Evolutionary conservation across 345 rosid species (phyloP), one percentile per base, ranked within the genome.

Genomic region (Arabis hirsuta): DNA sequence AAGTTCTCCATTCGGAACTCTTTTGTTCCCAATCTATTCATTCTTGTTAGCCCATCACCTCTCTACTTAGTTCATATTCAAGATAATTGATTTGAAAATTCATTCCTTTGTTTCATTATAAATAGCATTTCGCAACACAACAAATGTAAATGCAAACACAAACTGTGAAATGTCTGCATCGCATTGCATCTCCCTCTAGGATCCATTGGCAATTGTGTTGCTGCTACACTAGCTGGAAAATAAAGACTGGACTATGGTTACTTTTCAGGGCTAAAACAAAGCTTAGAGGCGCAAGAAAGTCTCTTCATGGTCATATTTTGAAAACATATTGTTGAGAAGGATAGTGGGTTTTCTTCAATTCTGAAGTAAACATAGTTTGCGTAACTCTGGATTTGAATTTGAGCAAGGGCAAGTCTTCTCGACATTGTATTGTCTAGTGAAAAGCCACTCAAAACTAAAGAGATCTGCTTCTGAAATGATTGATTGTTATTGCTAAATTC

Each of bases 401-500:
- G 24, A 22, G 24, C 2, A 22, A 22, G 6, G 6, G 44, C 43
- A 24, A 13, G 24, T 43, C 19, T 24, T 31, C 6, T 29, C 5
- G 32, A 43, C 42, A 53, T 61, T 12, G 12, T 31, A 53, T 10
- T 7, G 39, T 22, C 26, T 7, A 12, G 24, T 43, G 54, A 9
- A 22, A 52, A 20, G 20, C 12, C 52, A 27, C 14, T 6, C 2
- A 20, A 32, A 32, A 54, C n/a, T 4, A 11, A 22, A 46, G 46
- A 45, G 64, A 43, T 34, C 4, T 45, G 47, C 41, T 22, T 36
- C 12, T 24, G 27, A 55, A 22, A 48, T 47, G 9, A 65, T 48
- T 57, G 46, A 66, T 57, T 39, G 72, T 12, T 51, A 42, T 43
- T 67, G 73, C 68, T 67, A 12, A 12, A 59, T 51, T 42, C 67